phyloP scores from a whole-genome alignment of 331 rosid genomes.

The Quercus tomentella region DNA sequence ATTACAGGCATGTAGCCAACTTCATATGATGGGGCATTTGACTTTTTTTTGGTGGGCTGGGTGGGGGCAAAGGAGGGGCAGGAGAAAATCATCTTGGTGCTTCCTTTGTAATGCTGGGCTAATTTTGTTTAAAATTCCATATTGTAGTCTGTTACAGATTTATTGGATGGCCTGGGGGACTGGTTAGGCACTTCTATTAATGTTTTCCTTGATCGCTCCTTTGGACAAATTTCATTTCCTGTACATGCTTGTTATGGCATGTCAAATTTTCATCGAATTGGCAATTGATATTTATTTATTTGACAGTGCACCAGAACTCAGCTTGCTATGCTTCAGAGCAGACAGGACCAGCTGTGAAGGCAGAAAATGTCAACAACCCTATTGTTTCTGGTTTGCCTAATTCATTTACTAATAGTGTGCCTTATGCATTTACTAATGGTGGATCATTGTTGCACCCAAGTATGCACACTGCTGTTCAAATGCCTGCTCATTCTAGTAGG shows the following conservation, averaged over 20 bases:
- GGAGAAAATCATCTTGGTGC: neutral
- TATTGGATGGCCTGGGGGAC: neutral
- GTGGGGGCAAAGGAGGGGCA: neutral
- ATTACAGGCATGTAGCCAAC: neutral
- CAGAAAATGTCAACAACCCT: conserved; percentile 51
- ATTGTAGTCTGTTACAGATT: neutral
- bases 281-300: conserved; percentile 14
- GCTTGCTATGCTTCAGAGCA: conserved; percentile 52
- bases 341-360: conserved; percentile 45
- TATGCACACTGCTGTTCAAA: conserved; percentile 57
- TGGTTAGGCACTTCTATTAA: neutral
- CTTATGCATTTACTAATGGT: conserved; percentile 34
- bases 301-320: conserved; percentile 66
- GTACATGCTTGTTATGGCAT: neutral
- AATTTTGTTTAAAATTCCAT: too few species aligned
- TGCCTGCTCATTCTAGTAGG: conserved; percentile 61
- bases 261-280: neutral
- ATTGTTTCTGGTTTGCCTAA: conserved; percentile 54
- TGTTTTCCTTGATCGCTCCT: neutral
- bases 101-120: neutral
- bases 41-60: neutral
- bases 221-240: neutral
- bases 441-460: conserved; percentile 53
- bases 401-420: conserved; percentile 26
- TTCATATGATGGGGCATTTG: neutral